Base-by-base conservation (phyloP, 768 basidiomycete species). In the Pleurotus giganteus region DNA sequence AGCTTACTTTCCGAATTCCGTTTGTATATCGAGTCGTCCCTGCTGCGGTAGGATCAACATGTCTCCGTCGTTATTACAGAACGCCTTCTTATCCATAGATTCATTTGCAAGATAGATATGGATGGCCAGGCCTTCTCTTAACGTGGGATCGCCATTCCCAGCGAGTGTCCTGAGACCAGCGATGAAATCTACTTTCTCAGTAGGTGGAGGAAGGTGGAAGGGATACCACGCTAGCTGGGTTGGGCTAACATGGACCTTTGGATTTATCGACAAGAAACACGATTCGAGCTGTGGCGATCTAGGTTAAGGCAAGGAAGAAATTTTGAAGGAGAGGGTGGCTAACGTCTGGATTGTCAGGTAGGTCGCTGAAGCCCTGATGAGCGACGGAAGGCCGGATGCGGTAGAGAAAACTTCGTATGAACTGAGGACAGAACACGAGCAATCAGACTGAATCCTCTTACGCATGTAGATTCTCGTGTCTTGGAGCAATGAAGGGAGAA, bases 201-300 rank as follows among this genome's bases (percentile, higher is more conserved):
- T 64, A 31, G 64, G 65, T 1, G 72, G 46, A 1, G 84, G 84
- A 31, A 86, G 68, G 32, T 78, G 73, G 68, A 86, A 81, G 0
- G 85, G 84, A 57, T 75, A 73, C 84, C 85, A 88, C 8, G 84
- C 82, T 26, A 85, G 77, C 59, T 86, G 85, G 4, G 84, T 85
- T 2, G 85, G 80, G 58, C 79, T 81, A 57, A 79, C 72, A 54
- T 81, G 79, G 12, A 85, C 82, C 64, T 77, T 81, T 3, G 82
- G 78, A 65, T 87, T 86, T 50, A 77, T 54, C 1, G 82, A 78
- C 6, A 80, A 69, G 71, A 87, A 88, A 63, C 74, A 78, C 6
- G 83, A 78, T 68, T 85, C 82, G n/a, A 86, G 69, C 84, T 86
- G 55, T 19, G 4, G 7, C 1, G 13, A 31, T 26, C 13, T 15